Conservation (phyloP, 768 basidiomycete genomes). For the Amanita muscaria region DNA sequence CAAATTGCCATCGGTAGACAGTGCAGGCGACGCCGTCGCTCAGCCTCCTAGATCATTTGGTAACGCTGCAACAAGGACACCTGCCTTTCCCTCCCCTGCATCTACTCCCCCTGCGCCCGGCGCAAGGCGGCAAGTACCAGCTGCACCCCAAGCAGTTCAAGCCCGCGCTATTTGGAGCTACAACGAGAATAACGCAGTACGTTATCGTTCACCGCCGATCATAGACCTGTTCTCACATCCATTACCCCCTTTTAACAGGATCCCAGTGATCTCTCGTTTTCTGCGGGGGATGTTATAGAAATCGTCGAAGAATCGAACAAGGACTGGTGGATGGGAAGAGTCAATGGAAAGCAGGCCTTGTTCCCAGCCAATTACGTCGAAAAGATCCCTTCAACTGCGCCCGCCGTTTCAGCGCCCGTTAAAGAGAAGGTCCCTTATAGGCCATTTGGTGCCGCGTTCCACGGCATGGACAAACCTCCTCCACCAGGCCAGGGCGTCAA, state of each 20-base stretch:
- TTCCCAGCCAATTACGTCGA: slow-evolving; percentile 76
- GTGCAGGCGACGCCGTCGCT: not conserved
- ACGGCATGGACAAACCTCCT: slow-evolving; percentile 30
- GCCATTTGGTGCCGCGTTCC: slow-evolving; percentile 37
- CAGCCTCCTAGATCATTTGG: not conserved
- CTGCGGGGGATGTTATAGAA: slow-evolving; percentile 67
- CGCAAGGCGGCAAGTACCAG: slow-evolving; percentile 10
- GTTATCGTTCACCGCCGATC: slow-evolving; percentile 11
- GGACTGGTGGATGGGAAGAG: slow-evolving; percentile 81
- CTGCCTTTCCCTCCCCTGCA: slow-evolving; percentile 8
- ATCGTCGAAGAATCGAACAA: slow-evolving; percentile 71
- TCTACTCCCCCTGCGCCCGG: slow-evolving; percentile 12
- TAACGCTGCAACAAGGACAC: slow-evolving; percentile 3
- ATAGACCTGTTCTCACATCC: slow-evolving; percentile 6
- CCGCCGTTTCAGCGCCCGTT: slow-evolving; percentile 15
- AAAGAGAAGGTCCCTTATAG: slow-evolving; percentile 26
- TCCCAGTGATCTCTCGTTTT: slow-evolving; percentile 72
- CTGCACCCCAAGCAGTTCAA: slow-evolving; percentile 19
- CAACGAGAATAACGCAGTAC: slow-evolving; percentile 47
- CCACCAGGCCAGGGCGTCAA: slow-evolving; percentile 28
- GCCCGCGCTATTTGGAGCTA: slow-evolving; percentile 62
- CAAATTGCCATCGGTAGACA: slow-evolving; percentile 31
- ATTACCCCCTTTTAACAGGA: slow-evolving; percentile 36
- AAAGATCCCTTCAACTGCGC: slow-evolving; percentile 29
- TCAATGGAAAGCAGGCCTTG: slow-evolving; percentile 57